Evolutionary conservation across 768 basidiomycete species (phyloP).

Genomic region (Lactifluus pinguis): DNA sequence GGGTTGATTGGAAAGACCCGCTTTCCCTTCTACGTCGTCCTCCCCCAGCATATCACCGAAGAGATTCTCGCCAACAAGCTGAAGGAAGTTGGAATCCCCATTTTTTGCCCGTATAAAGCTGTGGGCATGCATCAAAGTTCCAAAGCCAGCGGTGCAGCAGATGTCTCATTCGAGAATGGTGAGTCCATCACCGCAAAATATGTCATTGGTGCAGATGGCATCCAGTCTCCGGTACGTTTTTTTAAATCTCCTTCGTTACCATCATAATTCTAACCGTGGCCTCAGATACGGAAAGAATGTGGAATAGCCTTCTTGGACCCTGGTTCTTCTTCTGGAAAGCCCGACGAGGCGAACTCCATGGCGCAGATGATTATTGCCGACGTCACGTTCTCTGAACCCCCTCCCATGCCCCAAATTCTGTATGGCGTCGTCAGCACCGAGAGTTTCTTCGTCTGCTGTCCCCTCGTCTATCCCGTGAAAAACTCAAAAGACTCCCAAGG

Average conservation of each 20-base stretch:
- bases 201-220: conserved; percentile 45
- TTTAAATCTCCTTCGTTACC: not conserved
- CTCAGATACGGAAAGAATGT: conserved; percentile 34
- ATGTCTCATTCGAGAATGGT: conserved; percentile 42
- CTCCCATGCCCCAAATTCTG: conserved; percentile 21
- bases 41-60: conserved; percentile 40
- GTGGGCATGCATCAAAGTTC: conserved; percentile 29
- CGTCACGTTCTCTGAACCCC: conserved; percentile 29
- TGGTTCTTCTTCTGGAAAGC: conserved; percentile 20
- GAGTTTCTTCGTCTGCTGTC: conserved; percentile 30
- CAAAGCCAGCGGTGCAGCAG: conserved; percentile 25
- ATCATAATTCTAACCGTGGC: not conserved
- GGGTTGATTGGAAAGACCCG: conserved; percentile 33
- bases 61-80: conserved; percentile 30
- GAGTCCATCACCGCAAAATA: conserved; percentile 35
- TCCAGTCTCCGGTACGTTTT: conserved; percentile 34
- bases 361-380: conserved; percentile 41
- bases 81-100: conserved; percentile 25
- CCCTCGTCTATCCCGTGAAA: conserved; percentile 28
- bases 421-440: conserved; percentile 25
- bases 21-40: conserved; percentile 34
- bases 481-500: conserved; percentile 16
- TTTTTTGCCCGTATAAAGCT: conserved; percentile 34
- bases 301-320: conserved; percentile 41
- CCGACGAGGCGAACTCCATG: conserved; percentile 25